Evolutionary conservation across 345 rosid species (phyloP).

Genomic region (Trapa incisa): DNA sequence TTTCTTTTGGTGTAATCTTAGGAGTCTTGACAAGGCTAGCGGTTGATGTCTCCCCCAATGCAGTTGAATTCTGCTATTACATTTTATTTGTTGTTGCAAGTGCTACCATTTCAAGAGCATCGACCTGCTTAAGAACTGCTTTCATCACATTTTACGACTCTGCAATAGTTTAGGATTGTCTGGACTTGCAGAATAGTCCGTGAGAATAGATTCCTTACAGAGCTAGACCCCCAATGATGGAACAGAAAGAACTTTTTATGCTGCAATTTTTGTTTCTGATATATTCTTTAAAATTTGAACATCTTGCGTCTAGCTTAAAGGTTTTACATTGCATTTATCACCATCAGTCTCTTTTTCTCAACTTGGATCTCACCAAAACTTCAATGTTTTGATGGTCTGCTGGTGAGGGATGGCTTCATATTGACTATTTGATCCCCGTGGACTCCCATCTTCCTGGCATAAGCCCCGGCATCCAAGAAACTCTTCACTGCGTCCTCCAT

Average conservation of each 20-base stretch:
- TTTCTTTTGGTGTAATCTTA: no score
- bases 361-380: neutral
- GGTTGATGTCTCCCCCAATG: no score
- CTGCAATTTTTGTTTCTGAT: neutral
- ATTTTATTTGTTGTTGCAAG: no score
- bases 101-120: no score
- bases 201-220: no score
- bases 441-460: slow-evolving; percentile 68
- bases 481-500: slow-evolving; percentile 74
- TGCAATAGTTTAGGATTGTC: no score
- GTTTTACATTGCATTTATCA: neutral
- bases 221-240: no score
- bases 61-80: no score
- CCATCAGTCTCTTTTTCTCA: neutral
- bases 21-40: no score
- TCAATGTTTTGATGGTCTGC: slow-evolving; percentile 31
- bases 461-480: slow-evolving; percentile 54
- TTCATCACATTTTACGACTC: no score
- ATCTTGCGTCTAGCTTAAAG: neutral
- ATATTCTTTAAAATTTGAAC: neutral
- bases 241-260: neutral
- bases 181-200: no score
- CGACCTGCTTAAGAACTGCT: no score
- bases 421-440: slow-evolving; percentile 58
- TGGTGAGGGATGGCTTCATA: slow-evolving; percentile 79